phyloP scores from a whole-genome alignment of 1,284 basidiomycete species.

The Anthracocystis walkeri region DNA sequence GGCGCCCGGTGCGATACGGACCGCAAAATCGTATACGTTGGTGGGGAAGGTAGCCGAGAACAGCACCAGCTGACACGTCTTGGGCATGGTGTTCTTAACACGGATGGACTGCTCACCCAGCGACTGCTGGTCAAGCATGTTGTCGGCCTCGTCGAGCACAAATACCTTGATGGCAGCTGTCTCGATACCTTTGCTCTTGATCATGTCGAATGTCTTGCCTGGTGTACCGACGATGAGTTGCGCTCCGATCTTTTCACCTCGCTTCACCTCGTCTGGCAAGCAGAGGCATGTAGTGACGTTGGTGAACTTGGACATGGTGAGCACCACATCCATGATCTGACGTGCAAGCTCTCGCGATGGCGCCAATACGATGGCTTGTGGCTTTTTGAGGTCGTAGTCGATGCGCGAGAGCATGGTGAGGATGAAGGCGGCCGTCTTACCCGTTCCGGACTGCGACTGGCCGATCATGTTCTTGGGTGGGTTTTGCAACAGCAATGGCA shows the following conservation, averaged over 20 bases:
- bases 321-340: constrained; percentile 95
- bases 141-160: constrained; percentile 97
- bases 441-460: constrained; percentile 98
- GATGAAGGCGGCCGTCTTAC: constrained; percentile 98
- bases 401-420: constrained; percentile 96
- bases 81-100: constrained; percentile 84
- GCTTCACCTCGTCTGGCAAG: constrained; percentile 81
- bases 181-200: constrained; percentile 72
- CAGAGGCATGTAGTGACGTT: constrained; percentile 91
- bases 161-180: constrained; percentile 87
- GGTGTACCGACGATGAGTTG: constrained; percentile 97
- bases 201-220: constrained; percentile 90
- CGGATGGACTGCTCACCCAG: constrained; percentile 94
- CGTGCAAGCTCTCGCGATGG: constrained; percentile 96
- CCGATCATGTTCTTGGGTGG: constrained; percentile 98
- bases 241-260: constrained; percentile 80
- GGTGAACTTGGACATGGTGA: constrained; percentile 95
- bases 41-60: constrained; percentile 99
- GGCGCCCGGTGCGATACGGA: constrained; percentile 89
- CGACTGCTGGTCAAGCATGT: constrained; percentile 96
- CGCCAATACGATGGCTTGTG: constrained; percentile 74
- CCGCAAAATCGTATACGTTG: constrained; percentile 87
- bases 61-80: constrained; percentile 84
- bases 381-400: constrained; percentile 83
- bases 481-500: constrained; percentile 89